Conservation (phyloP, 1,284 basidiomycete genomes). For the Marasmius oreades region DNA sequence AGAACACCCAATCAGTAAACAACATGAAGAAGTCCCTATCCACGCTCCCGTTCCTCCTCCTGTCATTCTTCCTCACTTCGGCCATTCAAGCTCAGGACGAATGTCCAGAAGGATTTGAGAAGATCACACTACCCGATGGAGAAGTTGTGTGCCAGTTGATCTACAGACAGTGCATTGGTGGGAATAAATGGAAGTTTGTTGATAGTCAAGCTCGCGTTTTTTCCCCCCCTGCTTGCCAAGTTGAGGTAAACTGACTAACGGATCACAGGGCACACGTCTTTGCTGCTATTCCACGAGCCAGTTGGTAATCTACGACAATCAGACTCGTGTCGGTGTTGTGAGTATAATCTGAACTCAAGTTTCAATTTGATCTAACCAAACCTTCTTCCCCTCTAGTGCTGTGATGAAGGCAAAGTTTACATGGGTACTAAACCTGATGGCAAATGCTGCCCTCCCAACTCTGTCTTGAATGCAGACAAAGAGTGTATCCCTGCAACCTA, state of each 20-base stretch:
- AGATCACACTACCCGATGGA: neutral
- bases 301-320: slow-evolving; percentile 5
- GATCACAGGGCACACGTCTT: neutral
- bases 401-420: neutral
- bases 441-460: neutral
- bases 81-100: neutral
- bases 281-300: neutral
- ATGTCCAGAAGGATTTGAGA: neutral
- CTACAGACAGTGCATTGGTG: neutral
- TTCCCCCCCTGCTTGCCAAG: neutral
- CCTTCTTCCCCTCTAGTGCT: slow-evolving; percentile 4
- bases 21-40: neutral
- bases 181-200: neutral
- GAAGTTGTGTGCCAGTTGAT: neutral
- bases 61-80: neutral
- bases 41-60: neutral
- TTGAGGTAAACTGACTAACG: too few relatives aligned
- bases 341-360: neutral
- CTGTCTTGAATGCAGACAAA: neutral
- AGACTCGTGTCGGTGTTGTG: neutral
- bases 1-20: neutral
- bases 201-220: neutral
- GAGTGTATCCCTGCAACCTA: neutral
- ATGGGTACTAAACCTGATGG: neutral
- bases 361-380: neutral